Evolutionary conservation across 257 asterid genomes (phyloP).

Genomic region (Plantago ovata): DNA sequence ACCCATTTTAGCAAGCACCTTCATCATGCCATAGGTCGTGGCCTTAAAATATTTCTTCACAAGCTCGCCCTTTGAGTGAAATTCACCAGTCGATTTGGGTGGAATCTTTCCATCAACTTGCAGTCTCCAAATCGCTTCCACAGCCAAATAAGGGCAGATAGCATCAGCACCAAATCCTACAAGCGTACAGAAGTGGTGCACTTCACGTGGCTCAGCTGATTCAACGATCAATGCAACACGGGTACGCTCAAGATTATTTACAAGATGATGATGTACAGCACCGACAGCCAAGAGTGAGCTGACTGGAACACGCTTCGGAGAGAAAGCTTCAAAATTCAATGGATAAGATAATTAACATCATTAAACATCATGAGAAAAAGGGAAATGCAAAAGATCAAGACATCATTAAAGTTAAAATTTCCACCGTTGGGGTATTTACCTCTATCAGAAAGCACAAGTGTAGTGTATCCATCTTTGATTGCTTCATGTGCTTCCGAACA

Average conservation of each 20-base stretch:
- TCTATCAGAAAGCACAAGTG: slow-evolving; percentile 91
- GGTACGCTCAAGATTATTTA: slow-evolving; percentile 87
- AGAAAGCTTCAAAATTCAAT: slow-evolving; percentile 55
- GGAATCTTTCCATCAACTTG: slow-evolving; percentile 98
- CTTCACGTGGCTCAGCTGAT: slow-evolving; percentile 99
- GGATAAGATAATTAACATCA: slow-evolving; percentile 11
- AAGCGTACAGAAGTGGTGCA: slow-evolving; percentile 96
- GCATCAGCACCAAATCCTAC: slow-evolving; percentile 99
- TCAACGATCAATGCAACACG: slow-evolving; percentile 88
- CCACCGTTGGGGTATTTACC: slow-evolving; percentile 35
- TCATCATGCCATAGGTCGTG: slow-evolving; percentile 94
- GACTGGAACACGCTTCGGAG: slow-evolving; percentile 74
- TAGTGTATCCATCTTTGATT: slow-evolving; percentile 82
- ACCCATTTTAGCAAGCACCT: slow-evolving; percentile 99
- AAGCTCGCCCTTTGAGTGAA: slow-evolving; percentile 83
- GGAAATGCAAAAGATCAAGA: too few relatives aligned
- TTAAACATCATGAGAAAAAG: background rate
- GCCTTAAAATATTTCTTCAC: slow-evolving; percentile 78
- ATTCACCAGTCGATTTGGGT: slow-evolving; percentile 77
- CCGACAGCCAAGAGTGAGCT: slow-evolving; percentile 96
- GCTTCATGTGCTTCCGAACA: slow-evolving; percentile 88
- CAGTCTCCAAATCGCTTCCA: slow-evolving; percentile 92
- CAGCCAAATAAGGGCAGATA: slow-evolving; percentile 88
- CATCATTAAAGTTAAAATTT: too few relatives aligned
- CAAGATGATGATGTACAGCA: slow-evolving; percentile 98